Percentiles rank a stretch among this genome's conserved stretches.
phyloP scores from a whole-genome alignment of 805 yeast genomes.

The Candida tammaniensis region DNA sequence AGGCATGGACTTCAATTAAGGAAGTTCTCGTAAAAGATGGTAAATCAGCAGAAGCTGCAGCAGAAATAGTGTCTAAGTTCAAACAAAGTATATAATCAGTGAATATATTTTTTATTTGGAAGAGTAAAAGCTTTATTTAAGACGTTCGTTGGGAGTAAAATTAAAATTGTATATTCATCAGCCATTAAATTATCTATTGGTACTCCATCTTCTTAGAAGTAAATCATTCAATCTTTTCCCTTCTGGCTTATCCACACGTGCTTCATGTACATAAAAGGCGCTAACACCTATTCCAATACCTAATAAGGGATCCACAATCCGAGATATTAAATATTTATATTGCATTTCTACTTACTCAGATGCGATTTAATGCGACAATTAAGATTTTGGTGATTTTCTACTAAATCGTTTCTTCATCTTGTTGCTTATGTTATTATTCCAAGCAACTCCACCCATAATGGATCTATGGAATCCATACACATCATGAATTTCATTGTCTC shows the following conservation, averaged over 20 bases:
- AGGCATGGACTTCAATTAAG: constrained; percentile 45
- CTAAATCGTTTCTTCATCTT: constrained; percentile 45
- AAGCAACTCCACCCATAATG: constrained; percentile 54
- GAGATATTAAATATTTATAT: constrained; percentile 48
- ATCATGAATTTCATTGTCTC: constrained; percentile 39
- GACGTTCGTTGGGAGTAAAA: neutral
- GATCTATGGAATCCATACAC: constrained; percentile 43
- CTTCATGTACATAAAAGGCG: constrained; percentile 64
- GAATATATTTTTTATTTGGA: too few species aligned
- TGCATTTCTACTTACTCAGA: constrained; percentile 29
- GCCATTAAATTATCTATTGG: constrained; percentile 1
- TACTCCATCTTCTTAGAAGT: neutral
- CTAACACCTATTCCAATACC: constrained; percentile 61
- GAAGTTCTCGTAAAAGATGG: constrained; percentile 31
- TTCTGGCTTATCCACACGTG: constrained; percentile 50
- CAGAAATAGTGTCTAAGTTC: constrained; percentile 17
- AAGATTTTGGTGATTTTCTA: constrained; percentile 12
- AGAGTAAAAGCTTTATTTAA: too few species aligned
- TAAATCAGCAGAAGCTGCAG: constrained; percentile 22
- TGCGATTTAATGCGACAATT: too few species aligned
- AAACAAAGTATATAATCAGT: constrained; percentile 11
- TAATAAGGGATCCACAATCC: constrained; percentile 61
- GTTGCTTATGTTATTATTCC: constrained; percentile 60
- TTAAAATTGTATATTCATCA: neutral
- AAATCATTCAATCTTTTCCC: constrained; percentile 53